These are phyloP conservation scores for Colletotrichum sp. DNA, from an alignment of 2,329 filamentous ascomycete genomes.

Conservation along the genomic window DNA sequence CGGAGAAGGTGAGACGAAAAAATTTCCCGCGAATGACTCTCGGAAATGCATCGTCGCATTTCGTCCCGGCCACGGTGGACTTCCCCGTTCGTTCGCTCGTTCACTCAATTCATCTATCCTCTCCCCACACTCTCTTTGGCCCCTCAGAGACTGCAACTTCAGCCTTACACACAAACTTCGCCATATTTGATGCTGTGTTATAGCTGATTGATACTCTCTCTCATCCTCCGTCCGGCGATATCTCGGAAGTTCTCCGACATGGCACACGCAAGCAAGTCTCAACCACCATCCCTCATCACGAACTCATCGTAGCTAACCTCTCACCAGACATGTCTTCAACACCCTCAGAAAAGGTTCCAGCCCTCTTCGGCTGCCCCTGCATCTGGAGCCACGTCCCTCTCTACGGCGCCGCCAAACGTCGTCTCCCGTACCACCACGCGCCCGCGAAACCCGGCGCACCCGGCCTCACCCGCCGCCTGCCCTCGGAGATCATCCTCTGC, in stretches of 20 bases:
- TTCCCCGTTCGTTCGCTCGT: not conserved
- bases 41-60: not conserved
- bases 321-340: not conserved
- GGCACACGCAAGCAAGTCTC: not conserved
- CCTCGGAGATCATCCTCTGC: constrained; percentile 17
- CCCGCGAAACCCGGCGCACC: not conserved
- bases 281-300: not conserved
- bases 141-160: not conserved
- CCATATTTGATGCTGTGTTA: not conserved
- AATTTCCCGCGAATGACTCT: constrained; percentile 13
- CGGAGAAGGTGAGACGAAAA: constrained; percentile 8
- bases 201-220: not conserved
- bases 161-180: not conserved
- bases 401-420: constrained; percentile 2
- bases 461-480: not conserved
- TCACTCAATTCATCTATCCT: not conserved
- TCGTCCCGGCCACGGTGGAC: not conserved
- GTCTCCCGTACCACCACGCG: not conserved
- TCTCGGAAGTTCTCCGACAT: not conserved
- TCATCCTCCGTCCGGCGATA: not conserved
- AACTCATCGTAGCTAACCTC: not conserved
- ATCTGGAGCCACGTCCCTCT: constrained; percentile 19
- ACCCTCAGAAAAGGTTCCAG: constrained; percentile 7
- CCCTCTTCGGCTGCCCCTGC: constrained; percentile 11
- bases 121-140: not conserved